Evolutionary conservation across 75 land plant species (phyloP), one percentile per base, ranked within the genome.

Genomic region (Picea glauca): DNA sequence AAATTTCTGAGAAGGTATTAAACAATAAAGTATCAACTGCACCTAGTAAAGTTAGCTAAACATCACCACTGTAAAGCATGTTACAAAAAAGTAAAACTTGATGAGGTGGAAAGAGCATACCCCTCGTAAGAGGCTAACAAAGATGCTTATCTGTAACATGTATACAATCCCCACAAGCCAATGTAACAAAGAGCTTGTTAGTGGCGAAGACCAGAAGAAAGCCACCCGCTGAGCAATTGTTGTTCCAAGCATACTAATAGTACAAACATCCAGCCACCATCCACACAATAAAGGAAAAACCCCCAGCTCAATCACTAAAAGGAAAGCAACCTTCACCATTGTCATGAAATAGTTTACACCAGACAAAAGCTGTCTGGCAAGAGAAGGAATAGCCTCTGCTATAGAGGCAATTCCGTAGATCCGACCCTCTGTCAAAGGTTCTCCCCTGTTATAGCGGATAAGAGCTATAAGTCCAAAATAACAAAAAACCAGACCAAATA

Each of bases 211-310:
- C 85, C 93, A 86, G 58, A 96, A 96, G 76, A 96, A 96, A 17
- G 88, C 88, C 54, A 93, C 88, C 40, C 97, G 87, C 74, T 96
- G 90, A 56, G 90, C 70, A 75, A 94, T 77, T 58, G 91, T 82
- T 30, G 85, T 81, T 57, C 88, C 90, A 59, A 94, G 86, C 96
- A 96, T 96, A 58, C 87, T 95, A 18, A 96, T 82, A 31, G 99
- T 96, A 78, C 99, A 96, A 18, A 96, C 76, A 85, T 96, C 99
- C 59, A 96, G 84, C 99, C 99, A 96, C 99, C 99, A 96, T 15
- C 99, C 99, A 83, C 99, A 96, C 85, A 96, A 84, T 60, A 96
- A 79, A 72, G 99, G 99, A 60, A 96, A 96, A n/a, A 96, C 89
- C 67, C 99, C 99, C 72, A 96, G 93, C 76, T 96, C 99, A 81